A percentile compares a stretch with the other conserved stretches of the same genome.
Evolutionary conservation across 768 basidiomycete genomes (phyloP).

Genomic region (Tulasnella sp.): DNA sequence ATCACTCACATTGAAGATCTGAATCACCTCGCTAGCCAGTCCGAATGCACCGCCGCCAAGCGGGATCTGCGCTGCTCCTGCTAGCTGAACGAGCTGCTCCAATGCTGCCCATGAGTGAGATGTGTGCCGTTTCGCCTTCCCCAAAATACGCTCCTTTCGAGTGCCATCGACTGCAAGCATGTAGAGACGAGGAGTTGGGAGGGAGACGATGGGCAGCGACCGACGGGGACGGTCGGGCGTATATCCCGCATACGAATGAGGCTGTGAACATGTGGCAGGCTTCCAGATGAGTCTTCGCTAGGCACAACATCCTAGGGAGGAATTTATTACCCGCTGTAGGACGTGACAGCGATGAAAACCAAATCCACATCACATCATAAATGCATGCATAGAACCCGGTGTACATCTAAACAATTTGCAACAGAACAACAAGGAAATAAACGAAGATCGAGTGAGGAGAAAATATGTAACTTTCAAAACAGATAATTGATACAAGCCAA

Average conservation of each 20-base stretch:
- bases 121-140: background rate
- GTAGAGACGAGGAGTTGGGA: background rate
- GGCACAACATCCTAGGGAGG: too few relatives aligned
- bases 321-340: background rate
- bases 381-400: background rate
- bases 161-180: background rate
- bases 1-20: background rate
- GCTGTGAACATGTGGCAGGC: background rate
- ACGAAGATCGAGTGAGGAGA: background rate
- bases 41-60: background rate
- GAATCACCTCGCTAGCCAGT: background rate
- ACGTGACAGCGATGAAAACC: too few relatives aligned
- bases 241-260: background rate
- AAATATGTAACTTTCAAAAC: too few relatives aligned
- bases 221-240: background rate
- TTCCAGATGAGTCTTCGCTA: background rate
- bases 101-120: background rate
- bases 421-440: background rate
- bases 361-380: too few relatives aligned
- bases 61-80: background rate
- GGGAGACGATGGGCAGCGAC: background rate
- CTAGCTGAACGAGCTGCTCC: background rate
- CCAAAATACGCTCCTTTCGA: background rate
- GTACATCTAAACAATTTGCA: background rate
- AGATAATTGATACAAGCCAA: background rate